phyloP scores from a whole-genome alignment of 805 yeast genomes.

The Ascoidea rubescens region DNA sequence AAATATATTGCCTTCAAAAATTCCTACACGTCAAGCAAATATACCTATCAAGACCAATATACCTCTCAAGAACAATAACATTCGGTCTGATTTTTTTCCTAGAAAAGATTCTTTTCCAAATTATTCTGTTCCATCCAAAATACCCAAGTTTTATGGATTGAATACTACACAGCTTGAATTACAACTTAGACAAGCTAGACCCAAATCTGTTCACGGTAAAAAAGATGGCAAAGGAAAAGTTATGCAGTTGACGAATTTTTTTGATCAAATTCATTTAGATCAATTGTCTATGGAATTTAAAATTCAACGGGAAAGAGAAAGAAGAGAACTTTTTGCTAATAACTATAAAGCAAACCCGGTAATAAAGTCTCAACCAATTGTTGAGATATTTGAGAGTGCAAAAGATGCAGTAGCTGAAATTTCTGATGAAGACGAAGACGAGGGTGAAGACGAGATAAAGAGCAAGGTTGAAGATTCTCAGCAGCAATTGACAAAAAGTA shows the following conservation, averaged over 20 bases:
- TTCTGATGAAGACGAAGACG: constrained; percentile 19
- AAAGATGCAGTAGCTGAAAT: constrained; percentile 71
- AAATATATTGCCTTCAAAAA: not conserved
- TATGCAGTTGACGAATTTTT: constrained; percentile 9
- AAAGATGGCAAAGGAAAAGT: constrained; percentile 1
- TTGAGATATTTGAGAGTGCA: constrained; percentile 78
- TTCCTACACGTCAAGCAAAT: not conserved
- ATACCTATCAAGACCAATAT: no score
- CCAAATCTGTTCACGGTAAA: not conserved
- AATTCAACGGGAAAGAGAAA: constrained; percentile 70
- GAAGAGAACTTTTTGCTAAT: constrained; percentile 42
- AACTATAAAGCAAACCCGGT: constrained; percentile 59
- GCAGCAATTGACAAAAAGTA: not conserved
- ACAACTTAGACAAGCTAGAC: constrained; percentile 8
- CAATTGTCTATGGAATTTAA: constrained; percentile 77
- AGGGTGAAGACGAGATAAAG: not conserved
- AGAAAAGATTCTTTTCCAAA: not conserved
- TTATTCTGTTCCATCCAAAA: not conserved
- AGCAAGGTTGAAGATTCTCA: not conserved
- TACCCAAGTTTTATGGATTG: constrained; percentile 4
- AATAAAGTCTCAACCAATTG: constrained; percentile 70
- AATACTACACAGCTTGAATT: constrained; percentile 13
- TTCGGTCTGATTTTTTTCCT: not conserved
- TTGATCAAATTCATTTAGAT: constrained; percentile 63
- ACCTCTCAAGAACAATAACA: not conserved